Percentiles rank a stretch among this genome's conserved stretches.
Evolutionary conservation across 352 stramenopile genomes (phyloP).

Genomic region (Pythium brachiatum): DNA sequence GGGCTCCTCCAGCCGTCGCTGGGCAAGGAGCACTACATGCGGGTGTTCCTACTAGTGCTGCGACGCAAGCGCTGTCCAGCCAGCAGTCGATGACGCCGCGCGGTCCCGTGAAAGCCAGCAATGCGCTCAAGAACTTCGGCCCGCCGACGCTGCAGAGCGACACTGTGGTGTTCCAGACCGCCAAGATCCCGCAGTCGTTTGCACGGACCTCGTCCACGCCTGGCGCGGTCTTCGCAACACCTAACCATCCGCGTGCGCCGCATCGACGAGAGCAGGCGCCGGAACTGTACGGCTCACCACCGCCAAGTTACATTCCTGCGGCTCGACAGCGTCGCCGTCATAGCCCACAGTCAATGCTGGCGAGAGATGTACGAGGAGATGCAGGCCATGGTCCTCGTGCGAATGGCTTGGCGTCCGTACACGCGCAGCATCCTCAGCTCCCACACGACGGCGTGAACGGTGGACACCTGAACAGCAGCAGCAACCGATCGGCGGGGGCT

Average conservation of each 20-base stretch:
- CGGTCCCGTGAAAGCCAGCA: not conserved
- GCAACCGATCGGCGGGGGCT: not conserved
- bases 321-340: not conserved
- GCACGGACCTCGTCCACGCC: constrained; percentile 24
- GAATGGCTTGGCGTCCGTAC: not conserved
- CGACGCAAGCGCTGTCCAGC: not conserved
- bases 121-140: constrained; percentile 20
- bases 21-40: not conserved
- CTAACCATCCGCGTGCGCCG: not conserved
- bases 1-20: not conserved
- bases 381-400: not conserved
- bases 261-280: not conserved
- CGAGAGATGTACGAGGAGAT: not conserved
- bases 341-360: not conserved
- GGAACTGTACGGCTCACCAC: not conserved
- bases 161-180: constrained; percentile 60
- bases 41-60: not conserved
- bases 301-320: not conserved
- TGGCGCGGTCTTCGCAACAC: constrained; percentile 8
- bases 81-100: not conserved
- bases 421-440: not conserved
- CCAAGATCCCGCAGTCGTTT: constrained; percentile 44
- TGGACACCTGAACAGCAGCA: not conserved
- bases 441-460: not conserved
- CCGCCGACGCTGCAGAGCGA: constrained; percentile 43